These are phyloP conservation scores for Elsinoe ampelina DNA, from an alignment of 2,329 filamentous ascomycete genomes.

Conservation along the genomic window DNA sequence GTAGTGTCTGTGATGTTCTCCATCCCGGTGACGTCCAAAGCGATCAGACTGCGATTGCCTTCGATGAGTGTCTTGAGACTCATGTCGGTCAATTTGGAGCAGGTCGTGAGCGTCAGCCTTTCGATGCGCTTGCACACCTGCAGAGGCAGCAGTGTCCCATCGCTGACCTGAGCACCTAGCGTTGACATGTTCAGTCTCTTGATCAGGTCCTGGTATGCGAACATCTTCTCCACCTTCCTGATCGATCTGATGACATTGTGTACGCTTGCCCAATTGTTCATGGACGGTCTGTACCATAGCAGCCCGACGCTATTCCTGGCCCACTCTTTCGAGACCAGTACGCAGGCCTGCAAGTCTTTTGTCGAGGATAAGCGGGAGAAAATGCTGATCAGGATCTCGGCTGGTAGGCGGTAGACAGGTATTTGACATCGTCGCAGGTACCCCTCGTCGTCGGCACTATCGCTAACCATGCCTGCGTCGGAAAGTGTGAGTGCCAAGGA, in stretches of 20 bases:
- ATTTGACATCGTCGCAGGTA: slow-evolving; percentile 57
- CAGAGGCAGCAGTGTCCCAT: slow-evolving; percentile 79
- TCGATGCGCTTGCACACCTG: slow-evolving; percentile 82
- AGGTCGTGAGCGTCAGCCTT: slow-evolving; percentile 85
- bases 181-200: slow-evolving; percentile 83
- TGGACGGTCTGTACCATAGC: slow-evolving; percentile 88
- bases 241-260: slow-evolving; percentile 72
- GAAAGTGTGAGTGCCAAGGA: slow-evolving; percentile 67
- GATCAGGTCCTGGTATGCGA: slow-evolving; percentile 81
- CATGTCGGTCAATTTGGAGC: slow-evolving; percentile 71
- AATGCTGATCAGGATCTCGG: slow-evolving; percentile 88
- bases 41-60: slow-evolving; percentile 71
- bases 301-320: slow-evolving; percentile 84
- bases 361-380: slow-evolving; percentile 71
- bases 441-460: slow-evolving; percentile 32
- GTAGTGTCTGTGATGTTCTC: slow-evolving; percentile 73
- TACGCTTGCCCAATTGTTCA: slow-evolving; percentile 77
- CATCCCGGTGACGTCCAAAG: slow-evolving; percentile 80
- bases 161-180: slow-evolving; percentile 67
- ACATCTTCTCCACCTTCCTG: slow-evolving; percentile 63
- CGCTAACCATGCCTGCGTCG: slow-evolving; percentile 56
- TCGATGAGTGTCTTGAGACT: slow-evolving; percentile 72
- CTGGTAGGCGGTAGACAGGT: slow-evolving; percentile 78
- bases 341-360: slow-evolving; percentile 71
- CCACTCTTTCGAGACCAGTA: slow-evolving; percentile 93